These are phyloP conservation scores for Elsinoe necatrix DNA, from an alignment of 2,329 filamentous ascomycete genomes.

Conservation along the genomic window DNA sequence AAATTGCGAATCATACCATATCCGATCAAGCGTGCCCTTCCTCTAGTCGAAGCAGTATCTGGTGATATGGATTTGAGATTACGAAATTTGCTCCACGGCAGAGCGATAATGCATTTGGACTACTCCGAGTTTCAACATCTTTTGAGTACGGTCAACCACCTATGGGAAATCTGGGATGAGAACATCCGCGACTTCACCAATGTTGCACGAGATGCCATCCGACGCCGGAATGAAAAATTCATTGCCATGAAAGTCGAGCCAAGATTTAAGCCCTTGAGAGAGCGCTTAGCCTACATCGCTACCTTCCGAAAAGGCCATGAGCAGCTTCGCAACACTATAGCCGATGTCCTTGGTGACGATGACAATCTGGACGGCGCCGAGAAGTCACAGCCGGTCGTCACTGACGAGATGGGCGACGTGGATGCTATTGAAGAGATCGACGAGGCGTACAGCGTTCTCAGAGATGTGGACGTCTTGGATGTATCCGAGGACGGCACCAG, in stretches of 20 bases:
- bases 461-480: constrained; percentile 91
- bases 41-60: constrained; percentile 94
- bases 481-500: constrained; percentile 84
- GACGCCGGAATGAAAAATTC: constrained; percentile 92
- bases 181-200: constrained; percentile 97
- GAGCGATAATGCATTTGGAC: constrained; percentile 81
- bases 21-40: constrained; percentile 80
- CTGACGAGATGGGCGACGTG: constrained; percentile 93
- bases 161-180: constrained; percentile 92
- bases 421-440: constrained; percentile 95
- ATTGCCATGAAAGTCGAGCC: constrained; percentile 95
- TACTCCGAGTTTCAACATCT: constrained; percentile 82
- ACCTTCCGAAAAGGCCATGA: constrained; percentile 97
- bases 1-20: constrained; percentile 96
- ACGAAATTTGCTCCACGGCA: constrained; percentile 76
- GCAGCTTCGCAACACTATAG: constrained; percentile 90
- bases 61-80: constrained; percentile 81
- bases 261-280: constrained; percentile 79
- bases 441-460: constrained; percentile 86
- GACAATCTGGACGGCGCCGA: constrained; percentile 49
- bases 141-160: constrained; percentile 73
- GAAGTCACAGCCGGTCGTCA: constrained; percentile 58
- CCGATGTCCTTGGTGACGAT: constrained; percentile 80
- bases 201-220: constrained; percentile 87
- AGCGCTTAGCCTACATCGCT: constrained; percentile 83